Base-by-base conservation (phyloP, 2,329 filamentous ascomycete species). In the Chaetomium olivaceum region DNA sequence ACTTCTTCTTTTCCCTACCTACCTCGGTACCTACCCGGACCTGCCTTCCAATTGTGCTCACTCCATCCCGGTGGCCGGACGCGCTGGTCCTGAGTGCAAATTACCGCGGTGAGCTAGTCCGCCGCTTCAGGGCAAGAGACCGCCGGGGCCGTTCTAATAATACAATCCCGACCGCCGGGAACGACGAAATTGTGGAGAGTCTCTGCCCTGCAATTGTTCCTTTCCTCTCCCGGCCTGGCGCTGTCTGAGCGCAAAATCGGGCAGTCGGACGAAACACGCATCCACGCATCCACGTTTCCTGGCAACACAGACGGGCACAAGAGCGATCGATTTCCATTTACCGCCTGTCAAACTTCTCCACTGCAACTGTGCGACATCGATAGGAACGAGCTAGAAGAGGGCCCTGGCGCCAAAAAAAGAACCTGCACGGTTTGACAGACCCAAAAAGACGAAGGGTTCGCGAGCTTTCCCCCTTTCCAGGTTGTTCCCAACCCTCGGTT, bases 211-310 rank as follows among this genome's bases (percentile, higher is more conserved):
- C 50, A 23, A 23, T 27, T 39, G 36, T 60, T 39, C 50, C 57
- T 64, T 36, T 55, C 46, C 55, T 21, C 23, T 58, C 57, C n/a
- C 14, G 39, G 27, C 23, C 54, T 39, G 46, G 25, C 11, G 21
- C n/a, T 61, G 62, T 60, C 58, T 61, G 57, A 61, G 57, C 62
- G 57, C 62, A 39, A 27, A 54, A 54, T 36, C 16, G 50, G 14
- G 39, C 39, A 39, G 62, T 27, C 51, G 51, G 57, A 61, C 63
- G 51, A 64, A 61, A 61, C 52, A 64, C 51, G 23, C 31, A 52
- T 46, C 56, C 54, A 51, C 39, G 54, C 56, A 43, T 43, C 39
- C 39, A 60, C 55, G 62, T 55, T 55, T 55, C 23, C 48, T 50
- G 56, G 62, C 56, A 54, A 31, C 62, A 55, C 62, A 46, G 23